Evolutionary conservation across 345 rosid genomes (phyloP), one percentile per base, ranked within the genome.

Genomic region (Acer yangbiense): DNA sequence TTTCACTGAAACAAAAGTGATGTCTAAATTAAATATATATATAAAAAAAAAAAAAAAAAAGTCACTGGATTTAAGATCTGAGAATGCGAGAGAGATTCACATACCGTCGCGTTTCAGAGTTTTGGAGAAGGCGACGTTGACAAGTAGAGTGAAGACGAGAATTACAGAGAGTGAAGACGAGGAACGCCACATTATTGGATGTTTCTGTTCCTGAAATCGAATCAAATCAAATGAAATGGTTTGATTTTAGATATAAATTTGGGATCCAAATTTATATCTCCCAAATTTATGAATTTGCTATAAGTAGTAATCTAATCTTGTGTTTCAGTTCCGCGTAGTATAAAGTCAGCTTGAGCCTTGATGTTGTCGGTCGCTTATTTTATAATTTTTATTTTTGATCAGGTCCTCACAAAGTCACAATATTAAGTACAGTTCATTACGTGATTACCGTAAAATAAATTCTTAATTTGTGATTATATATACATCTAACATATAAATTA

Each of bases 51-150:
- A 46, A 39, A 72, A 57, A 2, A 2, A 3, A 54, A 35, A 35
- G 39, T 14, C 9, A 14, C 16, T 64, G 4, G 58, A 46, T 18
- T 20, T 8, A 20, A 23, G 72, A 68, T 23, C 68, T 23, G 58
- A 44, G 18, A 46, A 2, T 7, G 35, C 2, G 57, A 46, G 72
- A 69, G 14, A 50, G 11, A 0, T 68, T 16, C 29, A 12, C 0
- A 68, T 77, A 88, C 91, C 72, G 76, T 88, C 89, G 63, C 94
- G 91, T 75, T 88, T 87, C 29, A 90, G 92, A 79, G 93, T 90
- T 80, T 92, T 90, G 76, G 87, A 76, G 84, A 67, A 16, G 61
- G 83, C 83, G 54, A 78, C 58, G 46, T 78, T 63, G 76, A 83
- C 72, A 18, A 86, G 73, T 68, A 88, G 78, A 61, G 68, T 68